Evolutionary conservation across 768 basidiomycete genomes (phyloP).

Genomic region (Terana coerulea): DNA sequence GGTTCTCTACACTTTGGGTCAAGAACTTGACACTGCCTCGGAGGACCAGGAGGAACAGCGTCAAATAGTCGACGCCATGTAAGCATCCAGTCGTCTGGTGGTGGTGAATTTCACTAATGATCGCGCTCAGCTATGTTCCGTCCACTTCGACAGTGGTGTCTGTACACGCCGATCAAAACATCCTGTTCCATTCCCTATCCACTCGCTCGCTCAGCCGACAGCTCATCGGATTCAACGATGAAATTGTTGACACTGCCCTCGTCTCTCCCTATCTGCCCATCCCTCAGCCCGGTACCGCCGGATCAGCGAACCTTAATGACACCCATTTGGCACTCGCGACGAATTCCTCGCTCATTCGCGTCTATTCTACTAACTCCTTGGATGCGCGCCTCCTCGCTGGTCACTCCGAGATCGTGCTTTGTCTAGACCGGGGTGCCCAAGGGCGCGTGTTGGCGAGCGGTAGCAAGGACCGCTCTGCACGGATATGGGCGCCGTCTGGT

Average conservation of each 20-base stretch:
- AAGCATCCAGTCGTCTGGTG: slow-evolving; percentile 30
- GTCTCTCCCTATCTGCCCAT: slow-evolving; percentile 42
- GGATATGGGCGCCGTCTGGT: slow-evolving; percentile 64
- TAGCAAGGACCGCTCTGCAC: slow-evolving; percentile 86
- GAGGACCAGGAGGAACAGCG: slow-evolving; percentile 73
- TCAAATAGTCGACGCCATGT: slow-evolving; percentile 84
- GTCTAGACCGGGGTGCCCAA: slow-evolving; percentile 64
- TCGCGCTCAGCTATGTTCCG: slow-evolving; percentile 58
- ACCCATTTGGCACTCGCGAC: slow-evolving; percentile 91
- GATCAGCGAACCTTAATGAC: slow-evolving; percentile 35
- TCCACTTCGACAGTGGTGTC: slow-evolving; percentile 66
- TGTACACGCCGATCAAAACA: slow-evolving; percentile 95
- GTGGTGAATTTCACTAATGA: slow-evolving; percentile 15
- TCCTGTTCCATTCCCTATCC: slow-evolving; percentile 83
- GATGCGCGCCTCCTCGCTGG: slow-evolving; percentile 86
- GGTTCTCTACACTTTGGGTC: slow-evolving; percentile 56
- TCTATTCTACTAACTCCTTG: slow-evolving; percentile 73
- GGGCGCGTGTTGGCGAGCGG: slow-evolving; percentile 83
- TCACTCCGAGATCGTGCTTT: slow-evolving; percentile 89
- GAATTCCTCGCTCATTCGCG: slow-evolving; percentile 91
- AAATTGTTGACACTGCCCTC: slow-evolving; percentile 88
- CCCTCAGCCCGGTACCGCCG: slow-evolving; percentile 12
- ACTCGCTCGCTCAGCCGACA: slow-evolving; percentile 67
- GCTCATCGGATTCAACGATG: slow-evolving; percentile 96
- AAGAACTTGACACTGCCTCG: slow-evolving; percentile 40